Base-by-base conservation (phyloP, 768 basidiomycete genomes). In the Tylopilus sp. region DNA sequence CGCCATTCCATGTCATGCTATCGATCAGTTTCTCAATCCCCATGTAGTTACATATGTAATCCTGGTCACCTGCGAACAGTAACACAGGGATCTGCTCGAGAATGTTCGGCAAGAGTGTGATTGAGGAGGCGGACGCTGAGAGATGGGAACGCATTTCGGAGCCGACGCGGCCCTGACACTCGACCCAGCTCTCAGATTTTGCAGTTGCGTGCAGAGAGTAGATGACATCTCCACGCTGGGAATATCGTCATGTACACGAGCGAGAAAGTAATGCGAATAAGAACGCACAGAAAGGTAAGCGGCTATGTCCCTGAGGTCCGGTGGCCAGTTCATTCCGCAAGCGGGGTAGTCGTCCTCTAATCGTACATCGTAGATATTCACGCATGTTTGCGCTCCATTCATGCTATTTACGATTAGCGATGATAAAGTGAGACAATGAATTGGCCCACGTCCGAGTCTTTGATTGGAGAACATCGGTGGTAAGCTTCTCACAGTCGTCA, bases 261-360 rank as follows among this genome's bases (percentile, higher is more conserved):
- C 30, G 51, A 2, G 43, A 23, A 0, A 43, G 9, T n/a, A 22
- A 48, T 30, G 15, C 8, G 3, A 6, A 48, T 41, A 38, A 13
- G 25, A 44, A 74, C 90, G 47, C 65, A 97, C 95, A 23, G 81
- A 82, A 5, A 99, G 80, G 64, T 94, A 95, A 1, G 73, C 70
- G 17, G 84, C 86, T 9, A 98, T 73, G 42, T 83, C 79, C 3
- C 76, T 68, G 43, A 98, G 82, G 61, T 94, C 91, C 30, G 86
- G 85, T 7, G 95, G 95, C 95, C 95, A 99, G 71, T 94, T 95
- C 92, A 95, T 90, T 3, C 95, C 97, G 68, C 97, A 99, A 1
- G 82, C 86, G 17, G 97, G 97, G 31, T 66, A 72, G 12, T 79
- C 78, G 65, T 99, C 97, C 48, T 89, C 84, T n/a, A 88, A 72